These are phyloP conservation scores for Populus simonii DNA, from an alignment of 345 rosid species.

Conservation along the genomic window DNA sequence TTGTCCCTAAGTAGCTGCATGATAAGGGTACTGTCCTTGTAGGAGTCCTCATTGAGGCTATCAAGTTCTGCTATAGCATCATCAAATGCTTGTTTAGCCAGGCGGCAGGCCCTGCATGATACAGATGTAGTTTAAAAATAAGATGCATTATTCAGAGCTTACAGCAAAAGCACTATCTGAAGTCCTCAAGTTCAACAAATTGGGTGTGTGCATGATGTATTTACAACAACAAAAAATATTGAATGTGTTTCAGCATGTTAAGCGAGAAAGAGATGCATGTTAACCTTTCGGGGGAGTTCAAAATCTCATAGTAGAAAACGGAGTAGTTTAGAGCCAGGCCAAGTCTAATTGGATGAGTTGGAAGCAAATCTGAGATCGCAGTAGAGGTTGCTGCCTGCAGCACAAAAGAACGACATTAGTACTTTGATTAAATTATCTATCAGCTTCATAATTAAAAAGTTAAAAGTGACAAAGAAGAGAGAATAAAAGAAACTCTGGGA, in stretches of 20 bases:
- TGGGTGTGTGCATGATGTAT: background rate
- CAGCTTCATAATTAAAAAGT: background rate
- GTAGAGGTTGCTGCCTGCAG: constrained; percentile 44
- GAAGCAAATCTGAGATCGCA: constrained; percentile 31
- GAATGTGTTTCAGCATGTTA: background rate
- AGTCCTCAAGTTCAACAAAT: background rate
- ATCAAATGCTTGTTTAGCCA: constrained; percentile 88
- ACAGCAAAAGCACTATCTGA: background rate
- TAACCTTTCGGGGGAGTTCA: constrained; percentile 40
- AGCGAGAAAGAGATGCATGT: background rate
- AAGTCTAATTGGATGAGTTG: constrained; percentile 49
- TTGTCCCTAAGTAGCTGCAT: constrained; percentile 93
- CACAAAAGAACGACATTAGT: background rate
- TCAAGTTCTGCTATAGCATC: constrained; percentile 83
- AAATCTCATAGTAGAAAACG: constrained; percentile 48
- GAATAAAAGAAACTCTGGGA: background rate
- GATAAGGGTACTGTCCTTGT: constrained; percentile 85
- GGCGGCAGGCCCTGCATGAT: constrained; percentile 66
- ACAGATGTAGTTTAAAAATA: background rate
- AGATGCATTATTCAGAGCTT: background rate
- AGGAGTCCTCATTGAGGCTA: constrained; percentile 82
- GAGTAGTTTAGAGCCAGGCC: constrained; percentile 49
- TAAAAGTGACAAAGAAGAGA: background rate
- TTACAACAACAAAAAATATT: background rate
- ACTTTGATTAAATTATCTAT: background rate